phyloP scores from a whole-genome alignment of 768 basidiomycete species.

The Leccinellum albellum region DNA sequence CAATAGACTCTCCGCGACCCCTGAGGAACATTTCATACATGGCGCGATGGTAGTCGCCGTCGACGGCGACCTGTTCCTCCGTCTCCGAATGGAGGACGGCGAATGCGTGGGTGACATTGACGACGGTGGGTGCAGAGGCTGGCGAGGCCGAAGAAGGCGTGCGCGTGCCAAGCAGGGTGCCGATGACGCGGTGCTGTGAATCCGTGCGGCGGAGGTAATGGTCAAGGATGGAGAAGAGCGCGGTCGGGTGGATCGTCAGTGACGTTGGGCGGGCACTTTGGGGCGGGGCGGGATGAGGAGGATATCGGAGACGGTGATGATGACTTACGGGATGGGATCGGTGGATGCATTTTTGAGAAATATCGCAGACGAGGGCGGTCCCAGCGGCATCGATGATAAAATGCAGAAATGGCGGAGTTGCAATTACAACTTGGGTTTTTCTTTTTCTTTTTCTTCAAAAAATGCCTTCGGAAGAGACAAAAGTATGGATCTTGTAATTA shows the following conservation, averaged over 20 bases:
- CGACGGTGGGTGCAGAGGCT: slow-evolving; percentile 11
- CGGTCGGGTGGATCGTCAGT: slow-evolving; percentile 86
- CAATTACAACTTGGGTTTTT: slow-evolving; percentile 19
- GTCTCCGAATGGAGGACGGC: slow-evolving; percentile 92
- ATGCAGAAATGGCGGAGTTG: slow-evolving; percentile 28
- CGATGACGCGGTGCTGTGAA: slow-evolving; percentile 85
- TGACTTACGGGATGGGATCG: slow-evolving; percentile 34
- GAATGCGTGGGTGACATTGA: slow-evolving; percentile 83
- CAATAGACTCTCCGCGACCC: slow-evolving; percentile 52
- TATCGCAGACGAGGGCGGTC: slow-evolving; percentile 44
- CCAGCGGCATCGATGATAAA: slow-evolving; percentile 38
- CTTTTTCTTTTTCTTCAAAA: slow-evolving; percentile 4
- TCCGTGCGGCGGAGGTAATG: slow-evolving; percentile 90
- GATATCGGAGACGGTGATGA: not conserved
- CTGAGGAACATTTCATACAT: slow-evolving; percentile 83
- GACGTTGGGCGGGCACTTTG: slow-evolving; percentile 65
- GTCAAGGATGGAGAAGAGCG: slow-evolving; percentile 92
- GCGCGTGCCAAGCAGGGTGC: slow-evolving; percentile 87
- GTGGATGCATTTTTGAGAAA: slow-evolving; percentile 35
- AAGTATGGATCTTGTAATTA: slow-evolving; percentile 42
- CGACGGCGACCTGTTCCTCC: slow-evolving; percentile 89
- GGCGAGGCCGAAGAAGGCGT: slow-evolving; percentile 36
- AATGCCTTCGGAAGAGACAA: slow-evolving; percentile 92
- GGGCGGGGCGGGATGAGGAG: not conserved
- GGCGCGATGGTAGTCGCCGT: slow-evolving; percentile 92